Base-by-base conservation (phyloP, 805 yeast genomes). In the Pichia occidentalis region DNA sequence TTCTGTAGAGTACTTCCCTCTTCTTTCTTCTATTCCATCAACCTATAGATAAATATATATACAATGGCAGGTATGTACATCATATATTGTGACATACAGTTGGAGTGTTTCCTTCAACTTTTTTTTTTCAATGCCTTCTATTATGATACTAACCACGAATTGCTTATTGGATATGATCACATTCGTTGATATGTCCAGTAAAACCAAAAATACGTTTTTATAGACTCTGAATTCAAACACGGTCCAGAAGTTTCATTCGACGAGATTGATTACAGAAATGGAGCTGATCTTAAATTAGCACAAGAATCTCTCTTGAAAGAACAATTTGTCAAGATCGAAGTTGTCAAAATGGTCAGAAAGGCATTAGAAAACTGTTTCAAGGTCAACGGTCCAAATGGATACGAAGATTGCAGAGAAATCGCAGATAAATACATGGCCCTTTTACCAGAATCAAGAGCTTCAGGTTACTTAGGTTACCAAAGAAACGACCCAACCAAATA, bases 391-490 rank as follows among this genome's bases (percentile, higher is more conserved):
- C 77, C 76, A 17, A 83, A 82, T 64, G 80, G 77, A 43, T 72
- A 71, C 52, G 87, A 83, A 64, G 85, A 82, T 60, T 85, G 95
- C 65, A 75, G 80, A 60, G 84, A 83, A 32, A 66, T 85, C 51
- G 82, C 87, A 22, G 80, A 81, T 63, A 75, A 68, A 64, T 84
- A 85, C 59, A 64, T 85, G 67, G 83, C 80, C 51, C 69, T 85
- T 83, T 67, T 84, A 40, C 88, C 85, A 40, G 62, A 70, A 35
- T 73, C 80, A 49, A 73, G 77, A 49, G 70, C 80, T 43, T 71
- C 75, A 49, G 95, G 95, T 30, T 83, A 71, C 63, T 65, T 78
- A 55, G 90, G 86, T n/a, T 83, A 84, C 65, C 94, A 85, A 66
- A 80, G 85, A 72, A 84, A 84, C 63, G 95, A 84, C 56, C 92